phyloP scores from a whole-genome alignment of 2,329 filamentous ascomycete genomes.

The Immersiporthe knoxdaviesiana region DNA sequence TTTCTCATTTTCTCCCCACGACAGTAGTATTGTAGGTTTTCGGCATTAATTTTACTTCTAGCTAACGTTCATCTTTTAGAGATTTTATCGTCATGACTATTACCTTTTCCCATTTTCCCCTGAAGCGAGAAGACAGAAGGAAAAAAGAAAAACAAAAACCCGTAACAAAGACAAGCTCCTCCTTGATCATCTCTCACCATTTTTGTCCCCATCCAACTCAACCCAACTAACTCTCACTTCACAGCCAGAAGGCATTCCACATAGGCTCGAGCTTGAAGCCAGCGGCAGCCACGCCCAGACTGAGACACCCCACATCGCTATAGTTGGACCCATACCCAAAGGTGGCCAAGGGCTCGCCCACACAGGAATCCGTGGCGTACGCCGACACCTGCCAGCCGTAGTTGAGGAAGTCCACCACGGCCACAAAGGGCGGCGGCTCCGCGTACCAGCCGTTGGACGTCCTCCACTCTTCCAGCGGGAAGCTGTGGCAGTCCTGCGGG shows the following conservation, averaged over 20 bases:
- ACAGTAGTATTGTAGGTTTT: neutral
- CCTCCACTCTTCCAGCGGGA: neutral
- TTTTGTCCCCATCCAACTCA: neutral
- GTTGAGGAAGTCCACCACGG: constrained; percentile 13
- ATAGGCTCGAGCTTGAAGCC: constrained; percentile 5
- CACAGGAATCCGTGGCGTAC: neutral
- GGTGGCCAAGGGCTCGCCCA: neutral
- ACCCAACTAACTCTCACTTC: neutral
- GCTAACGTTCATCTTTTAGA: neutral
- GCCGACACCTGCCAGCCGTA: constrained; percentile 14
- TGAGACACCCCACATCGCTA: constrained; percentile 8
- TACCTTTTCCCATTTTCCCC: neutral
- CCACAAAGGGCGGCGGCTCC: constrained; percentile 9
- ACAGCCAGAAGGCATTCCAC: constrained; percentile 19
- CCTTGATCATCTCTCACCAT: neutral
- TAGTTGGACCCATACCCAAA: neutral
- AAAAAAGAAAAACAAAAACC: neutral
- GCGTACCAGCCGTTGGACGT: constrained; percentile 10
- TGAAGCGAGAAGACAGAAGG: neutral
- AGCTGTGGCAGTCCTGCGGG: constrained; percentile 10
- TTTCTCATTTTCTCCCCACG: neutral
- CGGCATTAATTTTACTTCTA: neutral
- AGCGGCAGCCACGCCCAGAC: neutral
- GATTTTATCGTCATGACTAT: neutral
- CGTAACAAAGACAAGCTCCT: neutral